Percentiles rank a stretch among this genome's conserved stretches.
Evolutionary conservation across 202 grass and related monocot genomes (phyloP).

Genomic region (Hordeum pubiflorum): DNA sequence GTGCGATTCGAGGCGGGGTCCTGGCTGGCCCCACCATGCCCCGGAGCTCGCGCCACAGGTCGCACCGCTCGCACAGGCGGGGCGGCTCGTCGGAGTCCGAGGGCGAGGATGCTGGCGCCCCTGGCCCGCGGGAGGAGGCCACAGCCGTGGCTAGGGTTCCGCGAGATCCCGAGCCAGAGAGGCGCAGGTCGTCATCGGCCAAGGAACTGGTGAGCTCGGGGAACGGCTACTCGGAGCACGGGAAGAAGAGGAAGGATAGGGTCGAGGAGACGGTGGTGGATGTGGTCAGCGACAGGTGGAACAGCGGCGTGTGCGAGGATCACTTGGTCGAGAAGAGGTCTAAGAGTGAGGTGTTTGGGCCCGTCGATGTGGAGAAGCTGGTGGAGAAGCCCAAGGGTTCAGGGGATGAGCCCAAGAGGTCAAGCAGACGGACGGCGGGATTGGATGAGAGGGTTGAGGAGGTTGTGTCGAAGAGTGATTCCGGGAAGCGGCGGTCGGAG

Average conservation of each 20-base stretch:
- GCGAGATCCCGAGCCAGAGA: conserved; percentile 66
- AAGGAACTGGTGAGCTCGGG: conserved; percentile 50
- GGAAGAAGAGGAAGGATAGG: conserved; percentile 74
- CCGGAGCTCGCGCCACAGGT: conserved; percentile 77
- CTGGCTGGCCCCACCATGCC: conserved; percentile 49
- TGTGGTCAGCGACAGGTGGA: conserved; percentile 72
- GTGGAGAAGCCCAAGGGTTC: conserved; percentile 52
- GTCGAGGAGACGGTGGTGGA: conserved; percentile 55
- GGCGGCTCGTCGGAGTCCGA: conserved; percentile 76
- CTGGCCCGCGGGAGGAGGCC: conserved; percentile 42
- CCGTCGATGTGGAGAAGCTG: conserved; percentile 47
- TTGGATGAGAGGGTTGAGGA: conserved; percentile 59
- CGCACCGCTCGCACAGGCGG: conserved; percentile 80
- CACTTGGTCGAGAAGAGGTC: conserved; percentile 61
- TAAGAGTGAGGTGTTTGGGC: conserved; percentile 57
- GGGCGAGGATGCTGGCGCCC: conserved; percentile 37
- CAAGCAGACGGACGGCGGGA: conserved; percentile 30
- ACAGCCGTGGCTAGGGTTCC: conserved; percentile 56
- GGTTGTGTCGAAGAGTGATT: conserved; percentile 42
- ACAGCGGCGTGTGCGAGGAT: conserved; percentile 57
- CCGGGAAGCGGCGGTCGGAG: conserved; percentile 46
- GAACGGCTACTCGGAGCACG: conserved; percentile 59
- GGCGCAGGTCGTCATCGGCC: conserved; percentile 51
- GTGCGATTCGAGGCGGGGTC: conserved; percentile 43
- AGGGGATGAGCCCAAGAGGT: conserved; percentile 61